Base-by-base conservation (phyloP, 2,329 filamentous ascomycete genomes). In the Beauveria australis region DNA sequence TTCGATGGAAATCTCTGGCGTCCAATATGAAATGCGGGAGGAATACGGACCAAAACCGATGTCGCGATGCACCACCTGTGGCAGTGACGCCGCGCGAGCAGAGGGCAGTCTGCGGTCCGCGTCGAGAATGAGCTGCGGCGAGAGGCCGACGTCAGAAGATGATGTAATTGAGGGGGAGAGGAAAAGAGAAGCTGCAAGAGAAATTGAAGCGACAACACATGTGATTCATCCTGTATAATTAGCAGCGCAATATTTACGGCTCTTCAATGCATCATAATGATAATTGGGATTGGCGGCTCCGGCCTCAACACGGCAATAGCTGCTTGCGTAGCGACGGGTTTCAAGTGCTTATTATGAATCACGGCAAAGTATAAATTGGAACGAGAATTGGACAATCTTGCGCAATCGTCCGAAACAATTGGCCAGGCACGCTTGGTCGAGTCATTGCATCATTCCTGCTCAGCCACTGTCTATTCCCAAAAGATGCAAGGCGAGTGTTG, bases 1-100 rank as follows among this genome's bases (percentile, higher is more conserved):
- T 18, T 54, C 58, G 7, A 53, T 54, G 58, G 58, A 60, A 5
- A 60, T 60, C 2, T 54, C 58, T 7, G 58, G 58, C n/a, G 58
- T 60, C 4, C 58, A 60, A 10, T 60, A 60, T 19, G 51, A 54
- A 12, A 44, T 60, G 41, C 58, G 58, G 5, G 51, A 60, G 26
- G 51, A 51, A 18, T 60, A 60, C 44, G 58, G 58, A 16, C 58
- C 58, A 9, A 60, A 60, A 16, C 58, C 58, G 7, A 28, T 54
- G 3, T 54, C 58, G 16, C 58, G 58, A 22, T 49, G 58, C 5
- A 60, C 43, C 44, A 60, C 58, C 14, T 60, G 58, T 33, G 58
- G 41, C 19, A 54, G 43, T 2, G 58, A 60, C 12, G 51, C 30
- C 3, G 28, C 46, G 41, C 57, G 16, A 19, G 41, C 28, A 9